Evolutionary conservation across 2,329 filamentous ascomycete species (phyloP), one percentile per base, ranked within the genome.

Genomic region (Biscogniauxia marginata): DNA sequence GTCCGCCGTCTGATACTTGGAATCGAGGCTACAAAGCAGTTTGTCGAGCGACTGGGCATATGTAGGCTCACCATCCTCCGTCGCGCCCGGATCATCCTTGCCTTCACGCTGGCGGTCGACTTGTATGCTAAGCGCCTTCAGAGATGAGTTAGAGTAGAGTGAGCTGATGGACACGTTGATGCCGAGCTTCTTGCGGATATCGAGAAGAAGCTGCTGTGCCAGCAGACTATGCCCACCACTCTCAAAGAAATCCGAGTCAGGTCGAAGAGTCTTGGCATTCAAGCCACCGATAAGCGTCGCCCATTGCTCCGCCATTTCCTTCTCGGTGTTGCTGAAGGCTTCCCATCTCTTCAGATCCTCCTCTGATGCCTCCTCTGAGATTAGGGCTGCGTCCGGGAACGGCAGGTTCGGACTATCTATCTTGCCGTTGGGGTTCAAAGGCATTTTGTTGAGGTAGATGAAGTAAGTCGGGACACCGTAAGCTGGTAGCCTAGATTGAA

Each of bases 391-490:
- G 71, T 93, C 90, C 43, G 86, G 93, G 81, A 93, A 95, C 0
- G 91, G 91, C 52, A 96, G 78, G 1, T 84, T 85, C 13, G 89
- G 87, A 73, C 86, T 88, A 73, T 96, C 91, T 45, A 93, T 84
- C 74, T 95, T 95, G 65, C 90, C 89, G 64, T 92, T 92, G n/a
- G 89, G 89, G 71, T 91, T 93, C n/a, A 93, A 74, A 1, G 90
- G 90, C 60, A 93, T 81, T 54, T 85, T 84, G 58, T 85, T 80
- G 54, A 95, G 83, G 0, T 87, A 83, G 45, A 95, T 89, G 61
- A 90, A 85, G 43, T 90, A 80, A 3, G 84, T 86, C 0, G 91
- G 91, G 1, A 95, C 85, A 1, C 90, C 88, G 72, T 92, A 93
- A 11, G 79, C 77, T 0, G 91, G 88, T 13, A 96, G 77, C 59